These are phyloP conservation scores for Emmonsiellopsis sp. DNA, from an alignment of 2,329 filamentous ascomycete species.

Conservation along the genomic window DNA sequence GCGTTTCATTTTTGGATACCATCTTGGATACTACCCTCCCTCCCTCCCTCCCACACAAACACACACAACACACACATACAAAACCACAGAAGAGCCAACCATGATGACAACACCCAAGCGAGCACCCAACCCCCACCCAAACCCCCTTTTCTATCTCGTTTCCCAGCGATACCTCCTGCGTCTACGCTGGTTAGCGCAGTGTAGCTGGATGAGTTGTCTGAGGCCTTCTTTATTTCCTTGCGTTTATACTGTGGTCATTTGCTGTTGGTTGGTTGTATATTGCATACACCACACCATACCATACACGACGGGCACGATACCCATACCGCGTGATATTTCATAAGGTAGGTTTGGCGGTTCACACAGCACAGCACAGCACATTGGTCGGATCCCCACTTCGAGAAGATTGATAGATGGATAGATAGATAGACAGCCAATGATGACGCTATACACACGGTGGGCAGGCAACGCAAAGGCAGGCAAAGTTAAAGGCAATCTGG, in stretches of 20 bases:
- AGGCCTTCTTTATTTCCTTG: neutral
- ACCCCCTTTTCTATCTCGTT: neutral
- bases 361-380: too few species aligned
- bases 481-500: neutral
- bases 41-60: neutral
- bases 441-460: neutral
- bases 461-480: too few species aligned
- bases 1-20: neutral
- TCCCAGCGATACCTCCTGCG: constrained; percentile 1
- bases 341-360: too few species aligned
- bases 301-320: too few species aligned
- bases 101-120: neutral
- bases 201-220: neutral
- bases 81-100: neutral
- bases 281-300: neutral
- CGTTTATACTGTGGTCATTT: too few species aligned
- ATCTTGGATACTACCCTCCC: neutral
- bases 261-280: neutral
- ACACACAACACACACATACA: neutral
- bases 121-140: neutral
- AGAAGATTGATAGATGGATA: too few species aligned
- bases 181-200: neutral
- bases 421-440: too few species aligned
- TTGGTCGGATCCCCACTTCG: too few species aligned
- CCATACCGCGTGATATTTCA: too few species aligned